A percentile compares a stretch with the other conserved stretches of the same genome.
These are phyloP conservation scores for Fusarium scirpi DNA, from an alignment of 2,329 filamentous ascomycete species.

Conservation along the genomic window DNA sequence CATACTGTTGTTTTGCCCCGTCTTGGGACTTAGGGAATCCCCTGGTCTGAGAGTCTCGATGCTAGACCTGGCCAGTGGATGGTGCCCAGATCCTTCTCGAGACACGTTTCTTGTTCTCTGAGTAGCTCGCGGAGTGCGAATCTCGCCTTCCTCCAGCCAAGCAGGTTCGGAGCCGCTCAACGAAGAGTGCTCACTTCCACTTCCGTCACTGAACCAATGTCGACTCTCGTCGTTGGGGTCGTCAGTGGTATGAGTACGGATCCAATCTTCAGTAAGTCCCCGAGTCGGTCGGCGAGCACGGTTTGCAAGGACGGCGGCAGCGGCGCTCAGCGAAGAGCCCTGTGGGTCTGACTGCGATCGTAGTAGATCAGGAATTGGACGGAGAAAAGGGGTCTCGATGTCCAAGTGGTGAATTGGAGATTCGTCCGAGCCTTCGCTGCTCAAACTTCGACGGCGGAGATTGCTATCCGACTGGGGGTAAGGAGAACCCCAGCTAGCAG, in stretches of 20 bases:
- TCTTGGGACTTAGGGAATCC: conserved; percentile 44
- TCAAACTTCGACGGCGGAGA: conserved; percentile 64
- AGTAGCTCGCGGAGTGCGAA: conserved; percentile 61
- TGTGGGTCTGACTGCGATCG: conserved; percentile 48
- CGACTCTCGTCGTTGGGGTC: conserved; percentile 74
- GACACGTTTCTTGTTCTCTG: conserved; percentile 41
- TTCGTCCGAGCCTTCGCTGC: conserved; percentile 70
- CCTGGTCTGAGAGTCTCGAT: conserved; percentile 65
- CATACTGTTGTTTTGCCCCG: conserved; percentile 51
- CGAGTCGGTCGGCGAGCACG: conserved; percentile 68
- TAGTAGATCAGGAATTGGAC: conserved; percentile 63
- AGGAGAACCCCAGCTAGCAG: conserved; percentile 91
- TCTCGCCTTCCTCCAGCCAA: conserved; percentile 63
- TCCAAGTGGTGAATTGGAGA: conserved; percentile 71
- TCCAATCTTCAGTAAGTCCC: conserved; percentile 86
- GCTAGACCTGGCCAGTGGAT: conserved; percentile 64
- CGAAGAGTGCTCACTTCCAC: conserved; percentile 80
- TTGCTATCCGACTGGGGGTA: conserved; percentile 76
- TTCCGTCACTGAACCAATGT: conserved; percentile 83
- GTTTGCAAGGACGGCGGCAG: conserved; percentile 73
- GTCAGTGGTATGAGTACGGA: conserved; percentile 83
- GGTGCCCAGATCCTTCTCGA: conserved; percentile 53
- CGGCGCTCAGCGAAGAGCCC: conserved; percentile 59
- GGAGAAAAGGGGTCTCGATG: conserved; percentile 72
- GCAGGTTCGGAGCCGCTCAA: conserved; percentile 73